These are phyloP conservation scores for Alectoria sarmentosa DNA, from an alignment of 495 filamentous ascomycete genomes.

Conservation along the genomic window DNA sequence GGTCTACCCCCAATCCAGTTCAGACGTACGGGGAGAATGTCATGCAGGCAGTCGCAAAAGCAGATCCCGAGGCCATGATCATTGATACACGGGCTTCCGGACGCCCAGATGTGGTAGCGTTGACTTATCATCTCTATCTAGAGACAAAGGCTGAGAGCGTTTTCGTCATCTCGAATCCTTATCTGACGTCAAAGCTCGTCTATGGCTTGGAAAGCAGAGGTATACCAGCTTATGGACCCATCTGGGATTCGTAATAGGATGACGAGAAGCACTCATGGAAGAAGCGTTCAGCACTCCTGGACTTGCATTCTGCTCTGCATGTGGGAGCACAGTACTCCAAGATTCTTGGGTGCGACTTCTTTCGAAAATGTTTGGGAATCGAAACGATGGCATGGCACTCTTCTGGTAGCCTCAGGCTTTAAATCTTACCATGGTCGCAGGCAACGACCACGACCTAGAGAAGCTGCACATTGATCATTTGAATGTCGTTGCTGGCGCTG, in stretches of 20 bases:
- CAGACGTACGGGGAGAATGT: constrained; percentile 48
- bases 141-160: constrained; percentile 64
- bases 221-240: constrained; percentile 66
- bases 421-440: neutral
- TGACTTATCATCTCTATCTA: constrained; percentile 49
- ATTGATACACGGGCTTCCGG: constrained; percentile 46
- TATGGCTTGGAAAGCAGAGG: constrained; percentile 65
- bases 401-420: neutral
- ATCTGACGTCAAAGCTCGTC: constrained; percentile 62
- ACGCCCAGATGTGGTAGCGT: constrained; percentile 46
- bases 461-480: neutral
- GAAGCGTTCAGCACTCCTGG: neutral
- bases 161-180: constrained; percentile 70
- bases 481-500: neutral
- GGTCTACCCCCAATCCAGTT: constrained; percentile 49
- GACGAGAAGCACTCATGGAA: neutral
- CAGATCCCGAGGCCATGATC: constrained; percentile 49
- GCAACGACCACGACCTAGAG: neutral
- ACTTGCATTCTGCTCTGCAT: neutral
- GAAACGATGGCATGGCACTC: neutral
- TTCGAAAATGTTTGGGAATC: neutral
- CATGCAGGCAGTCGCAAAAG: constrained; percentile 41
- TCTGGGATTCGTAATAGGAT: constrained; percentile 65
- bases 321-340: neutral
- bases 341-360: no score